Percentiles rank a stretch among this genome's conserved stretches.
phyloP scores from a whole-genome alignment of 129 eudicot genomes.

The Lactuca sativa region DNA sequence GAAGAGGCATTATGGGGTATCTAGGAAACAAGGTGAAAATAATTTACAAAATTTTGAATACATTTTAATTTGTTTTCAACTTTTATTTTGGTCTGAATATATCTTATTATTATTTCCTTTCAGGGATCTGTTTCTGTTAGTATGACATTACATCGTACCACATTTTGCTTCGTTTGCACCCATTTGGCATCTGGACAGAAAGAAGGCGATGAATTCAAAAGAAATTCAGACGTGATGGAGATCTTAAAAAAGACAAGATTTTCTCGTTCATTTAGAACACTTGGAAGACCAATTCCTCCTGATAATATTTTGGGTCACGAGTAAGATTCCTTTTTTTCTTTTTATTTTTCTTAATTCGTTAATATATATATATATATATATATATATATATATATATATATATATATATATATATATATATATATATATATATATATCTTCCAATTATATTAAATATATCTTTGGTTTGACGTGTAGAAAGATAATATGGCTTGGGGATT shows the following conservation, averaged over 20 bases:
- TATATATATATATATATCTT: not conserved
- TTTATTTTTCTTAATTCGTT: not conserved
- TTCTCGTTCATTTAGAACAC: constrained; percentile 39
- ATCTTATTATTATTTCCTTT: not conserved
- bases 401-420: too few species aligned
- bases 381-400: too few species aligned
- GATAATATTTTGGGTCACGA: constrained; percentile 69
- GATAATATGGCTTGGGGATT: constrained; percentile 87
- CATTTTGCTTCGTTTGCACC: constrained; percentile 84
- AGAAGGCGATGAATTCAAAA: constrained; percentile 65
- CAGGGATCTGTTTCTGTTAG: constrained; percentile 87
- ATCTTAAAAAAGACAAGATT: constrained; percentile 71
- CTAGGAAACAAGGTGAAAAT: constrained; percentile 88
- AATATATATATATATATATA: not conserved
- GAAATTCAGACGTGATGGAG: constrained; percentile 67
- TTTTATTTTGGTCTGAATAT: not conserved
- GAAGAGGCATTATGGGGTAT: constrained; percentile 92
- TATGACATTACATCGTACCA: constrained; percentile 56
- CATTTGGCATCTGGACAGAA: constrained; percentile 90
- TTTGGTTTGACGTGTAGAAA: constrained; percentile 41
- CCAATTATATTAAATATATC: not conserved
- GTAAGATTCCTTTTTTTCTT: constrained; percentile 41
- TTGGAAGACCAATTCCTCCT: constrained; percentile 43
- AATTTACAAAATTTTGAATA: not conserved
- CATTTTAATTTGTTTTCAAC: not conserved